These are phyloP conservation scores for Acanthamoeba quina DNA, from an alignment of 208 protist species.

Conservation along the genomic window DNA sequence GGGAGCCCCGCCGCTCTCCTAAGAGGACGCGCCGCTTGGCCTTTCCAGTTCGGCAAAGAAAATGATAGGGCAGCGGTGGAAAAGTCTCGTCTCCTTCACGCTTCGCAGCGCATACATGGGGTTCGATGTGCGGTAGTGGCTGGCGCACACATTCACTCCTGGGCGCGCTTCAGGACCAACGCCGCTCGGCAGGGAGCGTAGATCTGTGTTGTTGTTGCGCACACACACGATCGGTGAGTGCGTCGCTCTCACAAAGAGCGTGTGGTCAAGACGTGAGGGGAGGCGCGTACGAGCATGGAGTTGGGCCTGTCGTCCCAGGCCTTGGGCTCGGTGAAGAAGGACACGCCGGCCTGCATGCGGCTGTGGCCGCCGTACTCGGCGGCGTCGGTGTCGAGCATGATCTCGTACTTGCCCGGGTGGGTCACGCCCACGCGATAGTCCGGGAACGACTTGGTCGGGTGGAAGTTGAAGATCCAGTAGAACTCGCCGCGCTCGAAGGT, in stretches of 20 bases:
- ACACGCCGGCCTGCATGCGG: conserved; percentile 64
- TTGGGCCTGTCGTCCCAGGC: conserved; percentile 76
- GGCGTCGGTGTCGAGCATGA: conserved; percentile 88
- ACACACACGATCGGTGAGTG: no score
- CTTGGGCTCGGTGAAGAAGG: conserved; percentile 78
- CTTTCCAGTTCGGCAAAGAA: no score
- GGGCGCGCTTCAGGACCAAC: conserved; percentile 1
- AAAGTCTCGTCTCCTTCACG: no score
- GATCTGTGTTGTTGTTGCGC: background rate
- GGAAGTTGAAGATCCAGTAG: conserved; percentile 93
- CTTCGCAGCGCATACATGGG: no score
- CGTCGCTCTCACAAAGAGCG: no score
- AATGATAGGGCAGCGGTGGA: no score
- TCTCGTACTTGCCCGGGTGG: conserved; percentile 76
- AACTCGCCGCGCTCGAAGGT: conserved; percentile 85
- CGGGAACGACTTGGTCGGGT: conserved; percentile 85
- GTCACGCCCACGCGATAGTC: conserved; percentile 87
- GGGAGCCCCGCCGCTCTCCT: no score
- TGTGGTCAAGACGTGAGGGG: background rate
- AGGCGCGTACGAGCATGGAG: conserved; percentile 74
- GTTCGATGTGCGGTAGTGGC: no score
- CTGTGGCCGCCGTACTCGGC: conserved; percentile 87
- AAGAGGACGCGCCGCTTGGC: no score
- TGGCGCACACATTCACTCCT: background rate
- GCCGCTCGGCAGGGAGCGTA: conserved; percentile 37